Base-by-base conservation (phyloP, 2,329 filamentous ascomycete species). In the Xylaria sp. region DNA sequence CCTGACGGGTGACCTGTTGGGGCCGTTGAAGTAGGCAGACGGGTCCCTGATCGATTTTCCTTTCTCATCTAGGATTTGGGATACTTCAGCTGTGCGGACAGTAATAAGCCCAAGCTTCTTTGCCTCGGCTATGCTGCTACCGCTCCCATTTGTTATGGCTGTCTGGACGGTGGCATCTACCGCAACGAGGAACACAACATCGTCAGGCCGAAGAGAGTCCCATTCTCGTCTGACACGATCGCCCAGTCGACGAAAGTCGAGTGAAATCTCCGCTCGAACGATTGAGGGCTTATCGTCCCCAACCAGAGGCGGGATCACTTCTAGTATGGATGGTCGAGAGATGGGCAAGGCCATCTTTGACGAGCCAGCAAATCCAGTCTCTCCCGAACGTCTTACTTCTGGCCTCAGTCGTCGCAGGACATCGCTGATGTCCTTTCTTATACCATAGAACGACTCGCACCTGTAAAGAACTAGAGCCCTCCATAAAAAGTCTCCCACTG, bases 401-500 rank as follows among this genome's bases (percentile, higher is more conserved):
- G 95, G 94, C 73, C 91, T 89, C 69, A 99, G 82, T 55, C 94
- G 90, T 76, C 92, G 92, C 60, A 98, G 79, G 7, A 92, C 90
- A 57, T 93, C 89, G 78, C 97, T 94, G 66, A 99, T 90, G 78
- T 99, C 94, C 76, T 94, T 95, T 55, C 94, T 90, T 69, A 99
- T 95, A 69, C 94, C 93, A 79, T 97, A 98, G 79, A 98, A 98
- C 0, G 95, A 89, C 80, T 99, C 96, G 67, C 91, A 92, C 50
- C 95, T 90, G 78, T 97, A 96, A 9, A 99, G 84, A 15, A 97
- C 87, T 76, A 98, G 91, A 0, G 95, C 94, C 71, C 97, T 89
- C 94, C 94, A 99, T n/a, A 99, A 83, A 75, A 99, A 99, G 80
- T 99, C 96, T 2, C 94, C 94, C 60, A 97, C 89, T 2, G 94